phyloP scores from a whole-genome alignment of 805 yeast species.

The Metschnikowia hibisci region DNA sequence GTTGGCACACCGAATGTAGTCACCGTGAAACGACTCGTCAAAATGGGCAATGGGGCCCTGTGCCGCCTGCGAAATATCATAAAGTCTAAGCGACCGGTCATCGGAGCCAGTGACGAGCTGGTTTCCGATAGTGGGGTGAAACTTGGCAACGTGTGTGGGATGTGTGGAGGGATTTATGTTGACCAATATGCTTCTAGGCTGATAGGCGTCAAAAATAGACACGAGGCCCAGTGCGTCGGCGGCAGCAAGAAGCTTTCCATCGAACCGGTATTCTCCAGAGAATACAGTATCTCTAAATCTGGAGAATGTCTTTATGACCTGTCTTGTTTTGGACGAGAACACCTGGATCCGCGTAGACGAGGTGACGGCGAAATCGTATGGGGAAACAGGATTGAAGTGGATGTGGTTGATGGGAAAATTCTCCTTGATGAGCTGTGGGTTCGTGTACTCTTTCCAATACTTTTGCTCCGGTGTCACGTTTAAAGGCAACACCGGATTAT shows the following conservation, averaged over 20 bases:
- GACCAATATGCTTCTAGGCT: slow-evolving; percentile 73
- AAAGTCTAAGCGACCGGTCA: slow-evolving; percentile 80
- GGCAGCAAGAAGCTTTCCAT: slow-evolving; percentile 87
- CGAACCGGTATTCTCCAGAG: slow-evolving; percentile 85
- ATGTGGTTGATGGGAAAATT: slow-evolving; percentile 88
- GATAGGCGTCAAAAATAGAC: slow-evolving; percentile 80
- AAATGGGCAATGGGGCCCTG: slow-evolving; percentile 69
- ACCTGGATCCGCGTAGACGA: slow-evolving; percentile 89
- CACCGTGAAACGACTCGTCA: slow-evolving; percentile 63
- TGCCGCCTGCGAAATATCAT: slow-evolving; percentile 75
- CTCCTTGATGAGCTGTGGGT: slow-evolving; percentile 88
- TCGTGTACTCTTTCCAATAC: slow-evolving; percentile 84
- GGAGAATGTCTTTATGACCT: slow-evolving; percentile 78
- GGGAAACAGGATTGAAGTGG: slow-evolving; percentile 77
- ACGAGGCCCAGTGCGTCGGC: slow-evolving; percentile 95
- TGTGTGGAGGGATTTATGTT: slow-evolving; percentile 79
- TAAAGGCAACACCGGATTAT: slow-evolving; percentile 75
- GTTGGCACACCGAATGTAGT: slow-evolving; percentile 79
- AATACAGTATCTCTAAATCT: slow-evolving; percentile 90
- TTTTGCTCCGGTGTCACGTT: slow-evolving; percentile 89
- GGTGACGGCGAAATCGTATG: slow-evolving; percentile 91
- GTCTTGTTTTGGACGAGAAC: slow-evolving; percentile 90
- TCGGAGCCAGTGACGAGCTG: slow-evolving; percentile 85
- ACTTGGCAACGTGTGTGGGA: slow-evolving; percentile 91
- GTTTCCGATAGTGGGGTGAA: slow-evolving; percentile 74